These are phyloP conservation scores for Russula vinacea DNA, from an alignment of 768 basidiomycete genomes.

Conservation along the genomic window DNA sequence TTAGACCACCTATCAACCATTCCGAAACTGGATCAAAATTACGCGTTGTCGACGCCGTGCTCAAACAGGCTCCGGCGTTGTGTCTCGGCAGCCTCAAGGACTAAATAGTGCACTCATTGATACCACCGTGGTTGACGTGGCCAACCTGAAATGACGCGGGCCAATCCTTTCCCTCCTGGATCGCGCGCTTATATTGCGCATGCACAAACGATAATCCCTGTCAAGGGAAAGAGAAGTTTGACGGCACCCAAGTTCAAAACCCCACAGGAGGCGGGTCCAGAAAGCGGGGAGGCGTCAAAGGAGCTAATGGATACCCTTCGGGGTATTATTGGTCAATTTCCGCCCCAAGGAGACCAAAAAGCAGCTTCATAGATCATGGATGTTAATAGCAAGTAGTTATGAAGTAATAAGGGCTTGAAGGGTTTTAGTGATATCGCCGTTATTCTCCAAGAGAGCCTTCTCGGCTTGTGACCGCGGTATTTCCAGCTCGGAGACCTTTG, in stretches of 20 bases:
- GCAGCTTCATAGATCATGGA: neutral
- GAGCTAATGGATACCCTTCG: constrained; percentile 17
- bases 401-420: constrained; percentile 36
- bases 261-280: neutral
- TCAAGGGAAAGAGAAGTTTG: constrained; percentile 12
- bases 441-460: constrained; percentile 51
- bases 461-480: constrained; percentile 58
- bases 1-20: constrained; percentile 29
- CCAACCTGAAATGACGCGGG: constrained; percentile 35
- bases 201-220: neutral
- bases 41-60: constrained; percentile 35
- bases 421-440: constrained; percentile 52
- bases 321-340: neutral
- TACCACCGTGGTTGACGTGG: constrained; percentile 36
- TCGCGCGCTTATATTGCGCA: constrained; percentile 45
- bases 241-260: neutral
- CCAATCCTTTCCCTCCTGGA: constrained; percentile 51
- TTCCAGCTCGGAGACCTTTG: constrained; percentile 62
- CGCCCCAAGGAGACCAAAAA: neutral
- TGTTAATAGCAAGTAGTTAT: constrained; percentile 13
- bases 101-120: constrained; percentile 40
- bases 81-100: constrained; percentile 36
- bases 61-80: constrained; percentile 41
- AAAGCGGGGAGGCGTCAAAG: neutral
- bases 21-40: constrained; percentile 29